Conservation (phyloP, 2,329 filamentous ascomycete genomes). For the Ascosphaera acerosa region DNA sequence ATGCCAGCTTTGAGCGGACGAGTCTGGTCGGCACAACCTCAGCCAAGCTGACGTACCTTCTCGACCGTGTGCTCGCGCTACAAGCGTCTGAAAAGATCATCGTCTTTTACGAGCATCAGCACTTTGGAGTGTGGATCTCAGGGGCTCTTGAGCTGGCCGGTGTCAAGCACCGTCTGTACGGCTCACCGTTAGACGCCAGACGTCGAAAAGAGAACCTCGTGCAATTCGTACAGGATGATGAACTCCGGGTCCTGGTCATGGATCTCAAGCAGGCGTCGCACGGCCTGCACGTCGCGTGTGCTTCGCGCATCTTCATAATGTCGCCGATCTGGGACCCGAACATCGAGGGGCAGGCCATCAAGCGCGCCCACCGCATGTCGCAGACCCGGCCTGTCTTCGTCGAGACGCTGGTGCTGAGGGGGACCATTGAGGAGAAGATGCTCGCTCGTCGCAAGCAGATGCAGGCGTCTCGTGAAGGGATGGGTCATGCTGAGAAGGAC, state of each 20-base stretch:
- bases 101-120: slow-evolving; percentile 77
- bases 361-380: slow-evolving; percentile 67
- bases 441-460: slow-evolving; percentile 46
- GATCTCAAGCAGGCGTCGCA: slow-evolving; percentile 75
- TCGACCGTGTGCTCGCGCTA: slow-evolving; percentile 44
- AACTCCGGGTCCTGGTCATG: slow-evolving; percentile 63
- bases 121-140: slow-evolving; percentile 64
- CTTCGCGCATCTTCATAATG: slow-evolving; percentile 70
- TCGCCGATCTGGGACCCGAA: slow-evolving; percentile 67
- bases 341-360: slow-evolving; percentile 75
- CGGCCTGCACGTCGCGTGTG: slow-evolving; percentile 60
- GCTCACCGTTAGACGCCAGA: slow-evolving; percentile 28
- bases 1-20: slow-evolving; percentile 15
- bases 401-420: slow-evolving; percentile 57
- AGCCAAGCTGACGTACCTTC: slow-evolving; percentile 63
- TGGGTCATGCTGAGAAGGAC: slow-evolving; percentile 30
- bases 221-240: slow-evolving; percentile 44
- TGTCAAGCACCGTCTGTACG: slow-evolving; percentile 34
- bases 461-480: slow-evolving; percentile 29
- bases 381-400: slow-evolving; percentile 57
- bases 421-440: slow-evolving; percentile 68
- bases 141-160: slow-evolving; percentile 51
- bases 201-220: slow-evolving; percentile 51
- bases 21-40: slow-evolving; percentile 57
- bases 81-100: slow-evolving; percentile 61